Evolutionary conservation across 2,329 filamentous ascomycete genomes (phyloP), one percentile per base, ranked within the genome.

Genomic region (Neonectria hederae): DNA sequence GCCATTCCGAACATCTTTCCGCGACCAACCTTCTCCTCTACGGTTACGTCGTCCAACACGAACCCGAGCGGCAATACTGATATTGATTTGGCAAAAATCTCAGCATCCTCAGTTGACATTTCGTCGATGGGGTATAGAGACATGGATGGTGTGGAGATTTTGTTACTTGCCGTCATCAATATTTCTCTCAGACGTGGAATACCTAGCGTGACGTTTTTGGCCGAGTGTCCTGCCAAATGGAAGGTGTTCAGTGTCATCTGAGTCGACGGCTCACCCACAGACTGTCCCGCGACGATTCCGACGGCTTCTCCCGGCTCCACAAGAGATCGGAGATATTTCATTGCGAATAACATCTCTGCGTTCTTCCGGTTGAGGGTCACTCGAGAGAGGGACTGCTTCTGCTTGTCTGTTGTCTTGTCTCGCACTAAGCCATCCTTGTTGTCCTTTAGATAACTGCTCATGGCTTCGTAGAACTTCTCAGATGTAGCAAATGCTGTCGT

Each of bases 241-340:
- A 99, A 99, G 28, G 97, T 99, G 82, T 99, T 99, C 59, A 99
- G 83, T 8, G 97, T 99, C 97, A 99, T 99, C 79, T 99, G 96
- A 11, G 96, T 99, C 2, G 94, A 97, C 9, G 97, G 96, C 77
- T 99, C 97, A 76, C 96, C 96, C 45, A 99, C 90, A 32, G 95
- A 98, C 80, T 99, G 96, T 10, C 94, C 94, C 54, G 97, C 97
- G 63, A 99, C 93, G 67, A 99, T 97, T 70, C 96, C 96, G 26
- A 99, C 94, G 26, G 96, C 95, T 82, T 99, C 97, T 49, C 96
- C 96, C 28, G 96, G 93, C 73, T 99, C 95, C 24, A 97, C 92
- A 9, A 97, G 86, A 2, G 94, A 97, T 71, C 91, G 91, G 70
- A 98, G 85, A 75, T 98, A 99, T 78, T 98, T 97, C 76, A 97